Conservation (phyloP, 345 rosid genomes). For the Aegle marmelos region DNA sequence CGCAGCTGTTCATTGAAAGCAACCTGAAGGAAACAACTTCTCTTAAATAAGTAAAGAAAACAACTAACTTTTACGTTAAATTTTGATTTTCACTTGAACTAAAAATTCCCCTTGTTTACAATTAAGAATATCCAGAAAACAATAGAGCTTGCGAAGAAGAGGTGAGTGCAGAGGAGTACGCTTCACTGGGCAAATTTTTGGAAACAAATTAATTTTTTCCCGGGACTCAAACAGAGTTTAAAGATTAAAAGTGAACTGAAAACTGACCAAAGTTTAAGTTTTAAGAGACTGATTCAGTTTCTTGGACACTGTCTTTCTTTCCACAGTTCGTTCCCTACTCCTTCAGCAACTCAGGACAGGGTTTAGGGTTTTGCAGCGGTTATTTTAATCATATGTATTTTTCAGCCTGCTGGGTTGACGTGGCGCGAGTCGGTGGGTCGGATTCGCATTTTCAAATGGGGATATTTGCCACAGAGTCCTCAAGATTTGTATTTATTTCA, state of each 20-base stretch:
- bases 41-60: neutral
- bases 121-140: neutral
- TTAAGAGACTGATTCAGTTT: neutral
- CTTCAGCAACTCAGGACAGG: neutral
- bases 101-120: neutral
- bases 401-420: neutral
- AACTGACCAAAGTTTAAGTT: neutral
- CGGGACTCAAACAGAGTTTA: neutral
- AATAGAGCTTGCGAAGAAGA: neutral
- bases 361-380: constrained; percentile 15
- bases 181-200: neutral
- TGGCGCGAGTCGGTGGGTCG: constrained; percentile 7
- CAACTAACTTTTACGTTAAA: neutral
- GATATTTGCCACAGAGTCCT: no score
- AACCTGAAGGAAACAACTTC: neutral
- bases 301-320: neutral
- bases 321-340: neutral
- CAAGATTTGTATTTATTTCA: neutral
- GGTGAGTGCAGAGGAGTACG: neutral
- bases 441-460: neutral
- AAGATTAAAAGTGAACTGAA: neutral
- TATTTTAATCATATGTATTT: neutral
- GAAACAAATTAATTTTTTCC: neutral
- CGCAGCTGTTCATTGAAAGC: neutral
- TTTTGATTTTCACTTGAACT: neutral